Percentiles rank a stretch among this genome's conserved stretches.
These are phyloP conservation scores for Verticillium dahliae DNA, from an alignment of 2,329 filamentous ascomycete genomes.

Conservation along the genomic window DNA sequence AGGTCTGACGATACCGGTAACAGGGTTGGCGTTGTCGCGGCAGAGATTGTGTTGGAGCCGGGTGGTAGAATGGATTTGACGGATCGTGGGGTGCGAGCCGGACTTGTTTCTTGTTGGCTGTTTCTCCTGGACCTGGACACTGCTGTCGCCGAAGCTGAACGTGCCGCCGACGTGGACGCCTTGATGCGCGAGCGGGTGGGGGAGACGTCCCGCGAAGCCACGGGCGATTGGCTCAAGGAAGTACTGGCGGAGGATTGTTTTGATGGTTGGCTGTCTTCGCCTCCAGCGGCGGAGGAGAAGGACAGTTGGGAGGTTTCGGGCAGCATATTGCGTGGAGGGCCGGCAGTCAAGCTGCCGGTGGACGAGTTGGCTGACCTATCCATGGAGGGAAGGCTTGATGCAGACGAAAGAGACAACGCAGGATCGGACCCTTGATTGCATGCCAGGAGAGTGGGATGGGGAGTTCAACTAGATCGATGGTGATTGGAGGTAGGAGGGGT, in stretches of 20 bases:
- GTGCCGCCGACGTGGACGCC: conserved; percentile 19
- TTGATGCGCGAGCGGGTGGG: conserved; percentile 32
- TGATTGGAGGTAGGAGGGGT: background rate
- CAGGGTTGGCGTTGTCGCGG: conserved; percentile 60
- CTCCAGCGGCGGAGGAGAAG: conserved; percentile 17
- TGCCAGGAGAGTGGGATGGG: background rate
- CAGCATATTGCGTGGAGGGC: conserved; percentile 9
- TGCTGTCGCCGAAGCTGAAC: conserved; percentile 21
- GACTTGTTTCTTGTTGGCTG: conserved; percentile 58
- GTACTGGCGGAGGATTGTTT: conserved; percentile 29
- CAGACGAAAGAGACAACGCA: conserved; percentile 12
- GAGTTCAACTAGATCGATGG: background rate
- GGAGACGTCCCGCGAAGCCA: conserved; percentile 39
- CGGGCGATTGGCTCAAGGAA: conserved; percentile 28
- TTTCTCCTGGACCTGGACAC: conserved; percentile 45
- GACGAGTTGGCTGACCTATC: conserved; percentile 24
- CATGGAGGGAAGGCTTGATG: conserved; percentile 23
- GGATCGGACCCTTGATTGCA: background rate
- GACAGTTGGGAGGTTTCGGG: conserved; percentile 14
- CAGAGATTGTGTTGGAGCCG: conserved; percentile 61
- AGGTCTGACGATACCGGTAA: conserved; percentile 55
- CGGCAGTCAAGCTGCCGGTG: conserved; percentile 18
- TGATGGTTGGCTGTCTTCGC: conserved; percentile 18
- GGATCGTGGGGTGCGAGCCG: conserved; percentile 43
- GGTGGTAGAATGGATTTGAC: conserved; percentile 55